These are phyloP conservation scores for Boletus bicolor DNA, from an alignment of 768 basidiomycete genomes.

Conservation along the genomic window DNA sequence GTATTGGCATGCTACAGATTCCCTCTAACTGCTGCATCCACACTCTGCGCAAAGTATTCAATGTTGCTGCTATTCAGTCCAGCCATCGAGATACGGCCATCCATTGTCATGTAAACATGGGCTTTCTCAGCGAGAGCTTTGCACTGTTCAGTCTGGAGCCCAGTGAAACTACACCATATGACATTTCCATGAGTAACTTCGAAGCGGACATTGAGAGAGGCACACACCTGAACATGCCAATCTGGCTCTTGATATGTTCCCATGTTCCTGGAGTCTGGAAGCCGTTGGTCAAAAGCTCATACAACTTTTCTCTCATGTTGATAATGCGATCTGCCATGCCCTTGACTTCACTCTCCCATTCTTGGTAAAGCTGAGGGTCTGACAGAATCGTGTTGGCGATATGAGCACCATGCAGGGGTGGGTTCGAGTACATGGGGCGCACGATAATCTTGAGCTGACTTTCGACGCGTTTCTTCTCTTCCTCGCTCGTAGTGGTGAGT, in stretches of 20 bases:
- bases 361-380: conserved; percentile 65
- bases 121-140: conserved; percentile 82
- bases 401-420: conserved; percentile 85
- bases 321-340: conserved; percentile 96
- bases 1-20: conserved; percentile 48
- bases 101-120: conserved; percentile 91
- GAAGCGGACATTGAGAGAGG: background rate
- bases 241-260: conserved; percentile 93
- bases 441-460: conserved; percentile 95
- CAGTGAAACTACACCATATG: conserved; percentile 65
- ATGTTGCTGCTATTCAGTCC: conserved; percentile 83
- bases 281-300: conserved; percentile 69
- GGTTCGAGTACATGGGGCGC: conserved; percentile 98
- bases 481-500: conserved; percentile 61
- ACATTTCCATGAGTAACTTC: background rate
- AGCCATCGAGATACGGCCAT: conserved; percentile 94
- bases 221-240: conserved; percentile 93
- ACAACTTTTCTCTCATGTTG: conserved; percentile 84
- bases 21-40: conserved; percentile 79
- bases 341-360: conserved; percentile 93
- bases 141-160: conserved; percentile 74
- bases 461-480: conserved; percentile 83
- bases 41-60: conserved; percentile 85
- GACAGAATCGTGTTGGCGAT: conserved; percentile 84
- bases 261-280: conserved; percentile 91